Evolutionary conservation across 768 basidiomycete genomes (phyloP).

Genomic region (Russula vinacea): DNA sequence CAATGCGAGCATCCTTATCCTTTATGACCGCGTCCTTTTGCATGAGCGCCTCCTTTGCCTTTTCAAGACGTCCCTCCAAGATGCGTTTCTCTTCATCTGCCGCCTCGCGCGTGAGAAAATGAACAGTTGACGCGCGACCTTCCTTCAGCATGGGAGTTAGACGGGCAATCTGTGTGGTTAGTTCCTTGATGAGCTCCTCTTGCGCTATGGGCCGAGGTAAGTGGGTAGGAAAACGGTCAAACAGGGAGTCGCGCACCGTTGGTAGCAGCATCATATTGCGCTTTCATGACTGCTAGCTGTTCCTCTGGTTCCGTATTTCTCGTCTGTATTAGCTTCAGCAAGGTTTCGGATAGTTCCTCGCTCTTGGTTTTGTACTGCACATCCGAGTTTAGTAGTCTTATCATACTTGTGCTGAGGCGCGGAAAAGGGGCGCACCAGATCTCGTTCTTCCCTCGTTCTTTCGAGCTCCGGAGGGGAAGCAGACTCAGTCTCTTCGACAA

Average conservation of each 20-base stretch:
- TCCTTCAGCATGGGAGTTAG: conserved; percentile 53
- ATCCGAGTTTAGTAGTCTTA: neutral
- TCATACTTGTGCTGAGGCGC: neutral
- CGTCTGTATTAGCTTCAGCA: conserved; percentile 57
- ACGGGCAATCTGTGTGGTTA: conserved; percentile 52
- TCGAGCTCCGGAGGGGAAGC: conserved; percentile 24
- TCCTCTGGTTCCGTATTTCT: conserved; percentile 67
- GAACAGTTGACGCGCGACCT: conserved; percentile 51
- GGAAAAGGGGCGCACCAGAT: conserved; percentile 30
- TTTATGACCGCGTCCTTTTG: conserved; percentile 43
- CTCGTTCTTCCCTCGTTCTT: conserved; percentile 31
- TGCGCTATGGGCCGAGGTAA: conserved; percentile 45
- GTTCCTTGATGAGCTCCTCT: conserved; percentile 52
- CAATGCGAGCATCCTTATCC: conserved; percentile 47
- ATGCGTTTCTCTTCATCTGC: conserved; percentile 64
- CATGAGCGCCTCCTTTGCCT: conserved; percentile 44
- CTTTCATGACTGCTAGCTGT: conserved; percentile 46
- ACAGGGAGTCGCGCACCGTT: conserved; percentile 43
- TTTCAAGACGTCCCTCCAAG: conserved; percentile 48
- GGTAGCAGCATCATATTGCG: conserved; percentile 50
- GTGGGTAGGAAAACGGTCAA: neutral
- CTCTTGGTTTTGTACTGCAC: conserved; percentile 29
- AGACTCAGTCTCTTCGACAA: neutral
- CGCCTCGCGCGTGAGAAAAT: conserved; percentile 69
- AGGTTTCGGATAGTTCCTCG: conserved; percentile 46